These are phyloP conservation scores for Vigna unguiculata DNA, from an alignment of 306 rosid genomes.

Conservation along the genomic window DNA sequence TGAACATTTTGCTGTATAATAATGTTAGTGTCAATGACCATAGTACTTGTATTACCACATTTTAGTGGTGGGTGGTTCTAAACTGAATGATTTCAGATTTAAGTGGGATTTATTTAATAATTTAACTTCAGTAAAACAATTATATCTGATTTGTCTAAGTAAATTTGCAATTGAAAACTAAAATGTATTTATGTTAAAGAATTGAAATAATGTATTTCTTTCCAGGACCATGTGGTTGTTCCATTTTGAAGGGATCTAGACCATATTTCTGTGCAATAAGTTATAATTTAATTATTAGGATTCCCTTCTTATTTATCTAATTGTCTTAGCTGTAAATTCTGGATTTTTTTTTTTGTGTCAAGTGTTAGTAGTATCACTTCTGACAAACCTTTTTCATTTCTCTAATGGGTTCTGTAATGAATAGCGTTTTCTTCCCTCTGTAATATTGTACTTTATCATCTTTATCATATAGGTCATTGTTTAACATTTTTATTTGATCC, in stretches of 20 bases:
- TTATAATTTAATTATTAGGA: slow-evolving; percentile 20
- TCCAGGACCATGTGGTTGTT: neutral
- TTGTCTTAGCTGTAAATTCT: slow-evolving; percentile 25
- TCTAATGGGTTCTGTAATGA: neutral
- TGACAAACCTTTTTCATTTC: neutral
- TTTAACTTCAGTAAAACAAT: neutral
- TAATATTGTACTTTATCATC: slow-evolving; percentile 10
- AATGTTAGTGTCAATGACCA: neutral
- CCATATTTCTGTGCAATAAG: slow-evolving; percentile 19
- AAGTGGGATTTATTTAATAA: neutral
- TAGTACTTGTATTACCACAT: slow-evolving; percentile 24
- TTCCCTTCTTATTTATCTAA: slow-evolving; percentile 25
- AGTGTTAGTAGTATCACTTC: slow-evolving; percentile 12
- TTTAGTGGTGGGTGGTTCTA: slow-evolving; percentile 28
- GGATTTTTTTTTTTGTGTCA: neutral
- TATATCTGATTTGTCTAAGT: slow-evolving; percentile 15
- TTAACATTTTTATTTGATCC: slow-evolving; percentile 39
- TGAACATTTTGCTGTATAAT: neutral
- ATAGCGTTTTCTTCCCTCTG: slow-evolving; percentile 3
- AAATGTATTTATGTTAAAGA: slow-evolving; percentile 21
- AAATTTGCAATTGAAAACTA: slow-evolving; percentile 22
- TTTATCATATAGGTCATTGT: slow-evolving; percentile 20
- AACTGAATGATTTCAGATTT: slow-evolving; percentile 39
- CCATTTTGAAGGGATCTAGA: slow-evolving; percentile 18
- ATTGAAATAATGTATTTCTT: slow-evolving; percentile 7